Base-by-base conservation (phyloP, 2,329 filamentous ascomycete species). In the Sporothrix humicola region DNA sequence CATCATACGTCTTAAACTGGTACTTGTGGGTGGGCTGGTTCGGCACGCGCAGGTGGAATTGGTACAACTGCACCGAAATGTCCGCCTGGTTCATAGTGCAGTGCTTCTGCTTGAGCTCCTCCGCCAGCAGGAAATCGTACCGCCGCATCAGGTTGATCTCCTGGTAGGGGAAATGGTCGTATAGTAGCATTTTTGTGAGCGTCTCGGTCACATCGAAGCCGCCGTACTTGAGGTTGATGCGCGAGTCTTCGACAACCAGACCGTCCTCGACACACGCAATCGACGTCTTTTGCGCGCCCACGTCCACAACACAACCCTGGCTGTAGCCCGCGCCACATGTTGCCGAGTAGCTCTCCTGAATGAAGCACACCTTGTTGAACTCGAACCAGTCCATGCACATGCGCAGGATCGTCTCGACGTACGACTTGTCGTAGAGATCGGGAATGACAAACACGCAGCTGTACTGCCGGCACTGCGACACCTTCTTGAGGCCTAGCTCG, bases 131-230 rank as follows among this genome's bases (percentile, higher is more conserved):
- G 77, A 95, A 98, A 81, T 99, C 96, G 79, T 98, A 97, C 66
- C 96, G 90, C 72, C 94, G 89, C 81, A 90, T 91, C 42, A 99
- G 86, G 80, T 99, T 97, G 83, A 99, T 97, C 23, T 98, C 95
- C 66, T 92, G 88, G 81, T 99, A 99, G 5, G 97, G 95, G 78
- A 99, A 98, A 78, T 96, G 92, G 81, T 98, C 95, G 82, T 92
- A 94, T 2, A 99, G 89, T 92, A 98, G 94, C 95, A 98, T 98
- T 83, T 96, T 97, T 81, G 97, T 88, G 79, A 99, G 98, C 0
- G 93, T 93, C 78, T 97, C 94, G 0, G 96, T 98, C 52, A 98
- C 92, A 81, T 99, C 96, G 78, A 88, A 91, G 0, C 96, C 96
- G 69, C 96, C 96, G 78, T 92, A 97, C 81, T 99, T 98, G 76